A percentile compares a stretch with the other conserved stretches of the same genome.
Evolutionary conservation across 176 grass and related monocot genomes (phyloP).

Genomic region (Bonia amplexicaulis): DNA sequence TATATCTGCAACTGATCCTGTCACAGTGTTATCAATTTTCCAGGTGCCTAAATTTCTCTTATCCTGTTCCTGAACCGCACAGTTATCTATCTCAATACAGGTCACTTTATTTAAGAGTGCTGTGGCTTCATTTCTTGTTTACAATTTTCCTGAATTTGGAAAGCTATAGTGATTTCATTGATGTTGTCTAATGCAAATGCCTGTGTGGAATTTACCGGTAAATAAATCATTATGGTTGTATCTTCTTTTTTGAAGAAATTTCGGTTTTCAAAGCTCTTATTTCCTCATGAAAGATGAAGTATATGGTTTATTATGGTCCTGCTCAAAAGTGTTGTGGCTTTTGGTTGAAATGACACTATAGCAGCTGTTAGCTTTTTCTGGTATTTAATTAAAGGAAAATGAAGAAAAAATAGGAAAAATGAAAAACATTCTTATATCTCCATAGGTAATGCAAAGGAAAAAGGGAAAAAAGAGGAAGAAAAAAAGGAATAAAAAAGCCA

Average conservation of each 20-base stretch:
- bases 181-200: conserved; percentile 9
- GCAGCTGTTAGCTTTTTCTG: too few relatives aligned
- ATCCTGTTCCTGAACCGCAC: conserved; percentile 3
- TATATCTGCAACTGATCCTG: conserved; percentile 98
- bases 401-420: too few relatives aligned
- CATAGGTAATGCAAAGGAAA: too few relatives aligned
- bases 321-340: too few relatives aligned
- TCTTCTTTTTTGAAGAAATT: not conserved
- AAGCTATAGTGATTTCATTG: not conserved
- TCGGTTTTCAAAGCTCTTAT: not conserved
- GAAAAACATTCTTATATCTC: too few relatives aligned
- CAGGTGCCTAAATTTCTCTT: conserved; percentile 53
- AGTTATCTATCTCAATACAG: not conserved
- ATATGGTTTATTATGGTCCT: not conserved
- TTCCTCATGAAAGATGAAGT: conserved; percentile 8
- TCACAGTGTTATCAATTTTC: conserved; percentile 97
- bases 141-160: not conserved
- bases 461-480: too few relatives aligned
- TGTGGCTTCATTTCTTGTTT: not conserved
- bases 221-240: not conserved
- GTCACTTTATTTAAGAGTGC: not conserved
- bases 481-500: too few relatives aligned
- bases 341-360: too few relatives aligned
- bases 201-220: not conserved
- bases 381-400: too few relatives aligned